Percentiles rank a stretch among this genome's conserved stretches.
Conservation (phyloP, 2,329 filamentous ascomycete species). For the Paecilomyces dactylethromorphus region DNA sequence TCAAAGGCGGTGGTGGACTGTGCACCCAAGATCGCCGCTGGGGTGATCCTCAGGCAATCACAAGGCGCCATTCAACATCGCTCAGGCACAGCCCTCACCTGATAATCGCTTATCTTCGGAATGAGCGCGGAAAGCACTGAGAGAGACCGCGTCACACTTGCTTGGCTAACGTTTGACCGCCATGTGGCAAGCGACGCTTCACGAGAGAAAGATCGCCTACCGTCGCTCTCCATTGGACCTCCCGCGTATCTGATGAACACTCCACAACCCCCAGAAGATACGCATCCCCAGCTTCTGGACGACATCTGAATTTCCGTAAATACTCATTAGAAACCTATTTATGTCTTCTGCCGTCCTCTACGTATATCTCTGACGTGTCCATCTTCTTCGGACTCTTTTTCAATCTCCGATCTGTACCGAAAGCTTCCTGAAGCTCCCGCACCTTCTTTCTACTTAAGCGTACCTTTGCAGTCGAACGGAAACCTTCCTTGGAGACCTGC, state of each 20-base stretch:
- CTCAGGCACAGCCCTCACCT: too few relatives aligned
- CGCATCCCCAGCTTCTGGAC: background rate
- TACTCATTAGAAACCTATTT: background rate
- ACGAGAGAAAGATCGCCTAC: background rate
- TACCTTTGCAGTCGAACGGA: background rate
- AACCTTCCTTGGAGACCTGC: background rate
- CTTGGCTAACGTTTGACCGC: background rate
- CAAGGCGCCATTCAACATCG: background rate
- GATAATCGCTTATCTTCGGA: background rate
- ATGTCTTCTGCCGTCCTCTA: background rate
- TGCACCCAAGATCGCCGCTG: background rate
- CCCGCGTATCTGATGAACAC: background rate
- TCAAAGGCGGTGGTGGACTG: background rate
- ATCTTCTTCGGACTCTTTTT: background rate
- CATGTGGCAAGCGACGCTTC: background rate
- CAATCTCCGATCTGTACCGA: background rate
- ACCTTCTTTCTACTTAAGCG: background rate
- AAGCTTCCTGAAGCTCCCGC: background rate
- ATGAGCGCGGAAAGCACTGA: background rate
- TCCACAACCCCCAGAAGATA: background rate
- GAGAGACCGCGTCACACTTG: background rate
- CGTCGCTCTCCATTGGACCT: background rate
- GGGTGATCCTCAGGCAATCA: background rate
- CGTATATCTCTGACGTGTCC: background rate
- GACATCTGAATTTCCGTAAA: background rate